Base-by-base conservation (phyloP, 164 flowering plant genomes). In the Protea cynaroides region DNA sequence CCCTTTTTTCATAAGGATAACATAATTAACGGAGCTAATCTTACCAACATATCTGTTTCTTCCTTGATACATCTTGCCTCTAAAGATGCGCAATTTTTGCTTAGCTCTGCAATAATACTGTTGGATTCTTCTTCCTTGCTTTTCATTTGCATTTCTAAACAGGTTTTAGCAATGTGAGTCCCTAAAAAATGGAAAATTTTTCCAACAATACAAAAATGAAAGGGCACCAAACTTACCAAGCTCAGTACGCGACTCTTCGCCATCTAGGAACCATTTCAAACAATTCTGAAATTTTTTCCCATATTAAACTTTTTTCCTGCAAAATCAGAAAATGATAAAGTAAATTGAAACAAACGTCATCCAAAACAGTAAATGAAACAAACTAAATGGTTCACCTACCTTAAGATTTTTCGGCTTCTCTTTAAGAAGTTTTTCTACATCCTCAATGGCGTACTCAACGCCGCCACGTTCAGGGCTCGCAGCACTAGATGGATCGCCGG, bases 331-430 rank as follows among this genome's bases (percentile, higher is more conserved):
- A 18, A 37, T 10, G 6, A 37, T 18, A n/a, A n/a, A n/a, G n/a
- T n/a, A n/a, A n/a, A n/a, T n/a, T n/a, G 17, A 44, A 44, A 15
- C n/a, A n/a, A 29, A 29, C 34, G 5, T 29, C 34, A 29, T 29
- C 34, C 34, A 29, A 7, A 46, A 37, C 19, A 58, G 56, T 62
- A 21, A 17, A 5, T 9, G 21, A 59, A n/a, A n/a, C 21, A 50
- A 24, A 13, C 40, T 17, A n/a, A 4, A 17, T n/a, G 22, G 14
- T 4, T 10, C 11, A 67, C 63, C 23, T 4, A 90, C 97, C 93
- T 91, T 94, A 67, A 55, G 75, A 93, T 72, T 83, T 94, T 76
- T 94, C 71, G 83, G 70, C 78, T 79, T 89, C 79, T 89, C 96
- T 65, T 69, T 82, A 71, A 94, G 56, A 54, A 94, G 77, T 0